These are phyloP conservation scores for Diplogelasinospora grovesii DNA, from an alignment of 495 filamentous ascomycete species.

Conservation along the genomic window DNA sequence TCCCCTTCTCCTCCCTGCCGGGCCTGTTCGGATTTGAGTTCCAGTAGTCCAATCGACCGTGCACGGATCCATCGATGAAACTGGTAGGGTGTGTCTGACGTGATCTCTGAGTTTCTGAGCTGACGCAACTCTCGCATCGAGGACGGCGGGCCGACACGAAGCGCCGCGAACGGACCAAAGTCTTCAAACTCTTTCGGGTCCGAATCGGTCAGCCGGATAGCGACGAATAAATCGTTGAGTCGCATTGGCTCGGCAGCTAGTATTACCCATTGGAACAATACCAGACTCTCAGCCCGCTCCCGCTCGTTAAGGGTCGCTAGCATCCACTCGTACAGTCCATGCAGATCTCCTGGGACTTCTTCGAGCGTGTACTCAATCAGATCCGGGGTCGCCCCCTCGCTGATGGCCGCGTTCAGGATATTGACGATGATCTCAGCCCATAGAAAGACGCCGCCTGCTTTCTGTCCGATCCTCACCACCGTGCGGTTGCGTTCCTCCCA, in stretches of 20 bases:
- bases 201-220: slow-evolving; percentile 24
- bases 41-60: slow-evolving; percentile 31
- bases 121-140: slow-evolving; percentile 29
- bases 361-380: slow-evolving; percentile 27
- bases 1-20: slow-evolving; percentile 11
- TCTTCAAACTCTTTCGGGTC: slow-evolving; percentile 11
- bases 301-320: slow-evolving; percentile 23
- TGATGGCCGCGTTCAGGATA: slow-evolving; percentile 32
- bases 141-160: slow-evolving; percentile 20
- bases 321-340: slow-evolving; percentile 35
- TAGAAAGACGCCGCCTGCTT: slow-evolving; percentile 27
- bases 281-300: slow-evolving; percentile 28
- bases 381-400: slow-evolving; percentile 26
- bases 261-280: slow-evolving; percentile 34
- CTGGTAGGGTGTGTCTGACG: slow-evolving; percentile 26
- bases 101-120: slow-evolving; percentile 24
- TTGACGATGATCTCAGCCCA: slow-evolving; percentile 36
- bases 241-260: slow-evolving; percentile 29
- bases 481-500: slow-evolving; percentile 27
- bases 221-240: slow-evolving; percentile 29
- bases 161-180: slow-evolving; percentile 18
- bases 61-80: slow-evolving; percentile 31
- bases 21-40: slow-evolving; percentile 21
- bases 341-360: slow-evolving; percentile 28
- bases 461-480: slow-evolving; percentile 21